Percentiles rank a stretch among this genome's conserved stretches.
Conservation (phyloP, 2,329 filamentous ascomycete genomes). For the Nectriaceae sp. region DNA sequence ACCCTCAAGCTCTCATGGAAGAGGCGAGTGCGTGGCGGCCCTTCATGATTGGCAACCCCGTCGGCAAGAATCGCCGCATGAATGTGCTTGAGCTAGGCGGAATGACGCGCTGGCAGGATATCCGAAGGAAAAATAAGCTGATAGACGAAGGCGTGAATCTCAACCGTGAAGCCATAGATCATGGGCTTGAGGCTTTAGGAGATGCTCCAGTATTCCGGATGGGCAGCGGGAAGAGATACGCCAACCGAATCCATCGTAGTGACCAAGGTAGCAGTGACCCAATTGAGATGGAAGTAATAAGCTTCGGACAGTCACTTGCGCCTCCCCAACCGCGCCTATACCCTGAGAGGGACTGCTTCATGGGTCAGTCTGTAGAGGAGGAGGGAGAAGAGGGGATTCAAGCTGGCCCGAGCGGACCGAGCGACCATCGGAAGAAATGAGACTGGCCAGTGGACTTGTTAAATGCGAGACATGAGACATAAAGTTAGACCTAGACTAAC, state of each 20-base stretch:
- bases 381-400: constrained; percentile 30
- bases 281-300: constrained; percentile 32
- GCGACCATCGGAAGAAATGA: constrained; percentile 7
- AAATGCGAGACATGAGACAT: constrained; percentile 1
- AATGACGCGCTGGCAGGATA: constrained; percentile 73
- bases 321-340: constrained; percentile 17
- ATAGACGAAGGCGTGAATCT: constrained; percentile 47
- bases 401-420: constrained; percentile 7
- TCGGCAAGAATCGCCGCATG: constrained; percentile 67
- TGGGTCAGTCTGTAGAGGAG: constrained; percentile 40
- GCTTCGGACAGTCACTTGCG: constrained; percentile 13
- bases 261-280: constrained; percentile 30
- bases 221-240: constrained; percentile 22
- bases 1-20: constrained; percentile 43
- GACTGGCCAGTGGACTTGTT: not conserved
- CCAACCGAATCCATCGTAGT: constrained; percentile 27
- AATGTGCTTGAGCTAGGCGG: constrained; percentile 70
- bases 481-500: constrained; percentile 22
- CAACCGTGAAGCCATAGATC: constrained; percentile 37
- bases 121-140: constrained; percentile 60
- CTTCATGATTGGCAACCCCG: constrained; percentile 71
- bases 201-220: constrained; percentile 35
- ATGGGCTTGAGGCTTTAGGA: constrained; percentile 37
- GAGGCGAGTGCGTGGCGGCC: constrained; percentile 67
- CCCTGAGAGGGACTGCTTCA: constrained; percentile 37